Base-by-base conservation (phyloP, 1,284 basidiomycete species). In the Trichosporon coremiiforme region DNA sequence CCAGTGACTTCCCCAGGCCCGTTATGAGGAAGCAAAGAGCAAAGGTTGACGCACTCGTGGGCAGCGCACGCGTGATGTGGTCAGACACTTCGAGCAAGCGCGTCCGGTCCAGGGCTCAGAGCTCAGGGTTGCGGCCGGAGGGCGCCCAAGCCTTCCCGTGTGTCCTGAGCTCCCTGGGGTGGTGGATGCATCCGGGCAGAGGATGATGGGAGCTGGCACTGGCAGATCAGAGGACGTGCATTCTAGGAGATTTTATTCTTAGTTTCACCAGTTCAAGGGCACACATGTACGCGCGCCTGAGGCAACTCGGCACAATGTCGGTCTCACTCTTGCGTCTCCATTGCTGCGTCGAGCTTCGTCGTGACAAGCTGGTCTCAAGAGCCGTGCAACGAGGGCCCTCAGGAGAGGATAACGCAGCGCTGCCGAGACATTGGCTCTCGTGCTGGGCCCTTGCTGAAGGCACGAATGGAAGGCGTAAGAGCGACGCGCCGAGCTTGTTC, bases 221-320 rank as follows among this genome's bases (percentile, higher is more conserved):
- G 50, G 50, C n/a, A 53, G 50, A 53, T 25, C 50, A 53, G n/a
- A 53, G 50, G 50, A 53, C 50, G 50, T 53, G 50, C 50, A 53
- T 53, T 53, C 22, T 53, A 53, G 50, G 50, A 53, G 20, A 12
- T 53, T 53, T 25, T 22, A 20, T 25, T 20, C 50, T 53, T 22
- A 25, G 50, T 53, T 53, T 53, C 20, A 22, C 20, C 50, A 22
- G 17, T 47, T 47, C 45, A 47, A 17, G 45, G 45, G 17, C 45
- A 47, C 17, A 38, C 36, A 10, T 38, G 36, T 38, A 38, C 36
- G 36, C 36, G 36, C 36, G 36, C 36, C 36, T 38, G 36, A 45
- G 41, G 41, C 41, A 45, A 15, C 50, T 53, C 20, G 50, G 50
- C 50, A 25, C 15, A 10, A 53, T 20, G 15, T 8, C 25, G 25